Conservation (phyloP, 192 early-diverging fungal species). For the Rhizophagus sp. region DNA sequence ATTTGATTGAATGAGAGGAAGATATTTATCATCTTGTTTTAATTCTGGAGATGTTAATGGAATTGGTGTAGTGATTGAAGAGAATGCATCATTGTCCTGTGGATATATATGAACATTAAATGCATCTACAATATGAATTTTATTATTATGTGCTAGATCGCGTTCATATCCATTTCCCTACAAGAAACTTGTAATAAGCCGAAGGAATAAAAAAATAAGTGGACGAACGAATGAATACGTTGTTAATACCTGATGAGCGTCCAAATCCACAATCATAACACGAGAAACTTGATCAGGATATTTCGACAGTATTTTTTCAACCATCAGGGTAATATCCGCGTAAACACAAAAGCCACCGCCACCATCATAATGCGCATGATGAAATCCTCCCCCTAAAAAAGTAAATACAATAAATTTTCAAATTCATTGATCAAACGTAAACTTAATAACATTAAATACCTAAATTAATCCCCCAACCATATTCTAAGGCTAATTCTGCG, state of each 20-base stretch:
- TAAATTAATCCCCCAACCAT: slow-evolving; percentile 34
- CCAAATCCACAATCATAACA: slow-evolving; percentile 33
- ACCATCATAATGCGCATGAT: slow-evolving; percentile 28
- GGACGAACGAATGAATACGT: background rate
- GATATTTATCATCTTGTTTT: slow-evolving; percentile 1
- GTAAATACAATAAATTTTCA: background rate
- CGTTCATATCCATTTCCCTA: slow-evolving; percentile 33
- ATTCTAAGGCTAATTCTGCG: slow-evolving; percentile 29
- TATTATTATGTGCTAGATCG: slow-evolving; percentile 22
- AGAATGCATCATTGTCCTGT: slow-evolving; percentile 17
- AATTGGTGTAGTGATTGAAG: slow-evolving; percentile 21
- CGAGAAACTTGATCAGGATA: slow-evolving; percentile 14
- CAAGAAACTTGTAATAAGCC: background rate
- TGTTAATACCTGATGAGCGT: slow-evolving; percentile 29
- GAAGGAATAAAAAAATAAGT: background rate
- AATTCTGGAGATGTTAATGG: slow-evolving; percentile 6
- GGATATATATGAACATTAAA: slow-evolving; percentile 29
- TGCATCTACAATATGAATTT: slow-evolving; percentile 26
- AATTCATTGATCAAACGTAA: background rate
- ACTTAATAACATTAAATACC: background rate
- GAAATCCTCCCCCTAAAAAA: slow-evolving; percentile 25
- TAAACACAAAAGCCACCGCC: slow-evolving; percentile 33
- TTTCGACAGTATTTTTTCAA: slow-evolving; percentile 6
- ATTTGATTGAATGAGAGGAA: slow-evolving; percentile 24
- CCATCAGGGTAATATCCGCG: slow-evolving; percentile 28